Evolutionary conservation across 2,329 filamentous ascomycete genomes (phyloP).

Genomic region (Oidium heveae): DNA sequence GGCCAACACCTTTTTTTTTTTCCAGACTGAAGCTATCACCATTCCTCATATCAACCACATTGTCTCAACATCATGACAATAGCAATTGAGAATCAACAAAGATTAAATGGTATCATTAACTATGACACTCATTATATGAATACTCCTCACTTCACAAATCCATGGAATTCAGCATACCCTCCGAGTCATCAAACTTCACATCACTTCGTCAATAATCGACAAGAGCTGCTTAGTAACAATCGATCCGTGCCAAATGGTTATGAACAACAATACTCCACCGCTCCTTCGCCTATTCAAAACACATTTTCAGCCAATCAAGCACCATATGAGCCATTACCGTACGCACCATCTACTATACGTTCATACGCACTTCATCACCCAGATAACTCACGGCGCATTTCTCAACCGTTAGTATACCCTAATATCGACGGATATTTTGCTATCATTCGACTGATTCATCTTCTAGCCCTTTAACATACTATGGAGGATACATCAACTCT

Average conservation of each 20-base stretch:
- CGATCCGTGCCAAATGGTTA: constrained; percentile 36
- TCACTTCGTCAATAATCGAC: constrained; percentile 43
- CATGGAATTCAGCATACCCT: constrained; percentile 47
- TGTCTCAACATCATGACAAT: constrained; percentile 47
- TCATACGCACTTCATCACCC: constrained; percentile 27
- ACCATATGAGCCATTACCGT: constrained; percentile 54
- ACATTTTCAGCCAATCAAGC: constrained; percentile 20
- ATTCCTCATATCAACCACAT: constrained; percentile 1
- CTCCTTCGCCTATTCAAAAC: constrained; percentile 23
- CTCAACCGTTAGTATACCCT: constrained; percentile 48
- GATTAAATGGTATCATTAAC: constrained; percentile 41
- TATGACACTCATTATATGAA: constrained; percentile 56
- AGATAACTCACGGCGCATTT: constrained; percentile 39
- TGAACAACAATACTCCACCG: constrained; percentile 40
- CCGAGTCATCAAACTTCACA: constrained; percentile 32
- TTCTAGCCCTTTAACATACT: constrained; percentile 55
- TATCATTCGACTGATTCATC: constrained; percentile 70
- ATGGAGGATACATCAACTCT: constrained; percentile 60
- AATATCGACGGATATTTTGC: too few relatives aligned
- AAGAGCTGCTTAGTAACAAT: constrained; percentile 50
- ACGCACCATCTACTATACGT: constrained; percentile 38
- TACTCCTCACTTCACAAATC: constrained; percentile 63
- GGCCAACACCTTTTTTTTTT: constrained; percentile 6
- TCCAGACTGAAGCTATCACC: constrained; percentile 5
- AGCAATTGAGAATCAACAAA: constrained; percentile 77